Percentiles rank a stretch among this genome's conserved stretches.
These are phyloP conservation scores for Cymbidium sinense DNA, from an alignment of 106 monocot species.

Conservation along the genomic window DNA sequence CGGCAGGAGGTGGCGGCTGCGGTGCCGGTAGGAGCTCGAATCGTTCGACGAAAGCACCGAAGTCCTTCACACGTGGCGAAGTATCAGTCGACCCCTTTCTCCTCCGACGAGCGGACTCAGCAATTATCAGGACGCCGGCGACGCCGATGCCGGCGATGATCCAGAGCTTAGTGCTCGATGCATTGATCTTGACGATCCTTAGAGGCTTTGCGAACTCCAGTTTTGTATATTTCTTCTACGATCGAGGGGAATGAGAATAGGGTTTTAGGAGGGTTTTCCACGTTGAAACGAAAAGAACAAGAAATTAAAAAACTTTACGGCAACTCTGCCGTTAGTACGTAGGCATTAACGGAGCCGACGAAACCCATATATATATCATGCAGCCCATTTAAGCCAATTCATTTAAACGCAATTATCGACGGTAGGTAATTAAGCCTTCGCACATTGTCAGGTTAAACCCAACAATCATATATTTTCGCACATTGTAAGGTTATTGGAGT, in stretches of 20 bases:
- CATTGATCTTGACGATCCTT: conserved; percentile 12
- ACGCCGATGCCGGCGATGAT: conserved; percentile 71
- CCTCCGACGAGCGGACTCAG: conserved; percentile 39
- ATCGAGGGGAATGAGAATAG: conserved; percentile 9
- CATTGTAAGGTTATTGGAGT: too few species aligned
- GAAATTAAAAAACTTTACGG: background rate
- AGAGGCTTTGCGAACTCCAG: conserved; percentile 31
- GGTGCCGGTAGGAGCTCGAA: conserved; percentile 64
- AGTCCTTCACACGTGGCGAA: conserved; percentile 12
- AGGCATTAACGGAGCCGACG: background rate
- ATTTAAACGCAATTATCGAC: too few species aligned
- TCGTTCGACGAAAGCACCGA: conserved; percentile 85
- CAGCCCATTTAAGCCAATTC: too few species aligned
- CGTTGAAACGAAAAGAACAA: background rate
- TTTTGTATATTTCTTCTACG: background rate
- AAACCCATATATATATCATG: too few species aligned
- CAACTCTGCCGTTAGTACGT: background rate
- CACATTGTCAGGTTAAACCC: too few species aligned
- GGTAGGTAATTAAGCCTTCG: too few species aligned
- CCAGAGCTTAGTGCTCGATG: conserved; percentile 50
- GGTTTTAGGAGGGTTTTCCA: conserved; percentile 29
- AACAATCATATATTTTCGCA: too few species aligned
- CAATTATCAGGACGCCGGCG: conserved; percentile 63
- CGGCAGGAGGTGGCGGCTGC: conserved; percentile 84
- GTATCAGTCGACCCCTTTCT: conserved; percentile 12